Percentiles rank a stretch among this genome's conserved stretches.
These are phyloP conservation scores for Penicillium bovifimosum DNA, from an alignment of 495 filamentous ascomycete genomes.

Conservation along the genomic window DNA sequence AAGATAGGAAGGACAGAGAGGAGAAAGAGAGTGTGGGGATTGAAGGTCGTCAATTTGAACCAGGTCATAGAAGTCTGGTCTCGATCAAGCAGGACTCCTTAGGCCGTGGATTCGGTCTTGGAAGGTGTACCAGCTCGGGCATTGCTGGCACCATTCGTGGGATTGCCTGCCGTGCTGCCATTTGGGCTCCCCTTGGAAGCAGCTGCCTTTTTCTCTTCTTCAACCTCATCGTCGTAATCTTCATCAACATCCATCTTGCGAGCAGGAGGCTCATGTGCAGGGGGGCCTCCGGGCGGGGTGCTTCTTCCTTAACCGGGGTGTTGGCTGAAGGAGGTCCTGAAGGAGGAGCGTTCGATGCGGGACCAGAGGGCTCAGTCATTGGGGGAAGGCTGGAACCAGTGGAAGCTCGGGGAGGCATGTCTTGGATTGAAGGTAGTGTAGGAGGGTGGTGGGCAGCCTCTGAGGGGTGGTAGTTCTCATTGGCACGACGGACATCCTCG, in stretches of 20 bases:
- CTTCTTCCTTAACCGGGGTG: conserved; percentile 42
- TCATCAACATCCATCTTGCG: conserved; percentile 97
- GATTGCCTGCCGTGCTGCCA: conserved; percentile 32
- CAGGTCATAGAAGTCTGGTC: not conserved
- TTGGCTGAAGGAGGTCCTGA: conserved; percentile 43
- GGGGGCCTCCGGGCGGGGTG: conserved; percentile 49
- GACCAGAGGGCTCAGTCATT: conserved; percentile 49
- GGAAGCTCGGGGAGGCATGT: conserved; percentile 56
- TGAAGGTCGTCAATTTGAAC: not conserved
- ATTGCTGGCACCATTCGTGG: conserved; percentile 27
- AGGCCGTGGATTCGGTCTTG: conserved; percentile 32
- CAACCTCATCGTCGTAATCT: conserved; percentile 84
- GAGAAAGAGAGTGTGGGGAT: conserved; percentile 8
- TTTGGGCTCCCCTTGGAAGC: conserved; percentile 40
- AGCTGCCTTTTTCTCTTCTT: conserved; percentile 67
- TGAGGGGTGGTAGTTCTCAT: conserved; percentile 80
- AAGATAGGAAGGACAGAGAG: conserved; percentile 14
- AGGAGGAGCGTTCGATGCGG: conserved; percentile 56
- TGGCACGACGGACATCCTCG: conserved; percentile 63
- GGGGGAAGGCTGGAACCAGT: conserved; percentile 48
- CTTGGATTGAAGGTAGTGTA: conserved; percentile 64
- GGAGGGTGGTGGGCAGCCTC: conserved; percentile 85
- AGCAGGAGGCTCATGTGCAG: conserved; percentile 73
- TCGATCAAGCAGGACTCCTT: conserved; percentile 12
- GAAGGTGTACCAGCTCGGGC: conserved; percentile 29